These are phyloP conservation scores for Brettanomyces naardenensis DNA, from an alignment of 805 yeast species.

Conservation along the genomic window DNA sequence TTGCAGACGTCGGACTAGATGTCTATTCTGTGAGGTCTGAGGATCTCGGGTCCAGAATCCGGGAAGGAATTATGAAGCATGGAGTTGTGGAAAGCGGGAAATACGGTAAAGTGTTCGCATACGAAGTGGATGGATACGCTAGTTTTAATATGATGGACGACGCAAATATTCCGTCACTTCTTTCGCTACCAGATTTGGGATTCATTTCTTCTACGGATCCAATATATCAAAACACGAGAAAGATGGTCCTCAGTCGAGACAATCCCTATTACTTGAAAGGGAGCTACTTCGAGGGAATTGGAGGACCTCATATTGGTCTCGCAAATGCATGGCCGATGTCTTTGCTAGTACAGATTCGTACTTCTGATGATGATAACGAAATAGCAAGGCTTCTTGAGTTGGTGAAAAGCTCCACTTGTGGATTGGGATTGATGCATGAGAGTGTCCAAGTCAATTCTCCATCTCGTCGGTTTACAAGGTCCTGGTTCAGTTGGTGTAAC, in stretches of 20 bases:
- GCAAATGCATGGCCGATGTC: constrained; percentile 89
- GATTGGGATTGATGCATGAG: constrained; percentile 81
- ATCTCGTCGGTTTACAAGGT: constrained; percentile 54
- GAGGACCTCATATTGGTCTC: constrained; percentile 87
- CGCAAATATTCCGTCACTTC: constrained; percentile 78
- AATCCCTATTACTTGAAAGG: constrained; percentile 77
- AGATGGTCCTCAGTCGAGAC: constrained; percentile 55
- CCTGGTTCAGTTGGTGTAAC: constrained; percentile 95
- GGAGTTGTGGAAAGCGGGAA: constrained; percentile 62
- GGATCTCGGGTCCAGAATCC: constrained; percentile 34
- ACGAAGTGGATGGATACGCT: constrained; percentile 86
- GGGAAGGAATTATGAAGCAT: constrained; percentile 48
- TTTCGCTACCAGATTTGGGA: constrained; percentile 77
- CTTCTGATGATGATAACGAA: constrained; percentile 65
- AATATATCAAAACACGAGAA: constrained; percentile 70
- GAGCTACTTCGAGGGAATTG: constrained; percentile 60
- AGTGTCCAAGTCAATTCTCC: constrained; percentile 56
- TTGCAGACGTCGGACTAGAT: constrained; percentile 13
- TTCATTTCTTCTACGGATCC: constrained; percentile 42
- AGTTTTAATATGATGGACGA: constrained; percentile 74
- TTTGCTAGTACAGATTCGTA: constrained; percentile 64
- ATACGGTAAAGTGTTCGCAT: constrained; percentile 77
- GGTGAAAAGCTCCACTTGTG: constrained; percentile 57
- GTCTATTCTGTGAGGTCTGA: constrained; percentile 23
- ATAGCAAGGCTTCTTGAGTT: constrained; percentile 41